Base-by-base conservation (phyloP, 305 asterid species). In the Fraxinus floribunda region DNA sequence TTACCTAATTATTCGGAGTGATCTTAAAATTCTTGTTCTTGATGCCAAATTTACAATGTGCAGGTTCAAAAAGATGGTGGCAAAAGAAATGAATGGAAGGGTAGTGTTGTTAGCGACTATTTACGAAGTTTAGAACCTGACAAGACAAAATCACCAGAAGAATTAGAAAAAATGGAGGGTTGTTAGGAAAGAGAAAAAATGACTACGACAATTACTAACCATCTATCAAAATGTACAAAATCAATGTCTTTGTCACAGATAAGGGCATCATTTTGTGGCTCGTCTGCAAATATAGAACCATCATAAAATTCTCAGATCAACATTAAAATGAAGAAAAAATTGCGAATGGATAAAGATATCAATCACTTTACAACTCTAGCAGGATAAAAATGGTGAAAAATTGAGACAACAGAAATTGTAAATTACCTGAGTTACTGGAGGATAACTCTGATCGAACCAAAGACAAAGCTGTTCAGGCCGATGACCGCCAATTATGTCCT, bases 101-200 rank as follows among this genome's bases (percentile, higher is more conserved):
- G 36, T 38, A 29, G 41, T 29, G 44, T 16, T 41, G 83, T 46
- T 80, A 5, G 41, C 82, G 15, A 60, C 62, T 71, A 34, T 74
- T 57, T 38, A 78, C 79, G 10, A 4, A 71, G 76, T 71, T 60
- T 68, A 24, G 80, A 76, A 71, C 85, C 86, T 80, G 89, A 70
- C 15, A 73, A 78, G 75, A 39, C 64, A 55, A 82, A 46, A 30
- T 6, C 66, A 20, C 3, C 24, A 30, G 66, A 55, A 36, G 62
- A 80, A 80, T 35, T 82, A 60, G 75, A 84, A 32, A 7, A 55
- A 57, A 18, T 22, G 73, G 71, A 68, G 2, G 32, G 39, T 35
- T 4, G 79, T 62, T 41, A 18, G 49, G 66, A 22, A 29, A 57
- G 18, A n/a, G 22, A 60, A 77, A 70, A 62, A 7, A 18, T n/a